Conservation (phyloP, 2,329 filamentous ascomycete genomes). For the Monosporascus sp. region DNA sequence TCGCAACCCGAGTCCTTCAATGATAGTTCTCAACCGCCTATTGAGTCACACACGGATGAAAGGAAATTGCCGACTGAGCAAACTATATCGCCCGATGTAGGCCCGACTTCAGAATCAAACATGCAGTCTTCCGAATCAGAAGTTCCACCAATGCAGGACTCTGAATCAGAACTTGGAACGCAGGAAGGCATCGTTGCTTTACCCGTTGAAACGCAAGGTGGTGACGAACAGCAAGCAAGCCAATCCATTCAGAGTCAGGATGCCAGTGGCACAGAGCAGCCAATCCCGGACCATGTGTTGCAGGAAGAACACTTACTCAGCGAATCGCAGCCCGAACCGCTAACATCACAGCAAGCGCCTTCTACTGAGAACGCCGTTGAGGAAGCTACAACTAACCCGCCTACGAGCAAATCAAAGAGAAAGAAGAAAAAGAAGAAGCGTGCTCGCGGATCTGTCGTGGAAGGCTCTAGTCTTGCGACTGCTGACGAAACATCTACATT, state of each 20-base stretch:
- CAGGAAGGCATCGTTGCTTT: not conserved
- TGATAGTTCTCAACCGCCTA: not conserved
- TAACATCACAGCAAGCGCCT: slow-evolving; percentile 6
- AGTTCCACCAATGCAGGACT: not conserved
- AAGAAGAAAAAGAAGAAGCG: slow-evolving; percentile 19
- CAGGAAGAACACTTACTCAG: not conserved
- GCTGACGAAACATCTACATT: slow-evolving; percentile 3
- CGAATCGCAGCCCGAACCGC: slow-evolving; percentile 2
- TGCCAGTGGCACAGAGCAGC: not conserved
- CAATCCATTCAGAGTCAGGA: not conserved
- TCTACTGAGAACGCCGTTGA: slow-evolving; percentile 3
- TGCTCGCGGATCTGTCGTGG: slow-evolving; percentile 4
- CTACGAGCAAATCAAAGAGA: slow-evolving; percentile 13
- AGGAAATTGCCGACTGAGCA: not conserved
- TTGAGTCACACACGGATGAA: not conserved
- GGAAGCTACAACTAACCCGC: slow-evolving; percentile 1
- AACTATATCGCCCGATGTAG: not conserved
- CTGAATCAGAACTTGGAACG: not conserved
- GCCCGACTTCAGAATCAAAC: not conserved
- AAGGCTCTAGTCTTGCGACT: slow-evolving; percentile 5
- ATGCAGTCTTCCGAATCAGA: not conserved
- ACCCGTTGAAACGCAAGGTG: not conserved
- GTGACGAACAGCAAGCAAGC: not conserved
- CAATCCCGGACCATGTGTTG: not conserved
- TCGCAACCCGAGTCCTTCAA: not conserved